phyloP scores from a whole-genome alignment of 2,329 filamentous ascomycete species.

The Mycocentrospora acerina region DNA sequence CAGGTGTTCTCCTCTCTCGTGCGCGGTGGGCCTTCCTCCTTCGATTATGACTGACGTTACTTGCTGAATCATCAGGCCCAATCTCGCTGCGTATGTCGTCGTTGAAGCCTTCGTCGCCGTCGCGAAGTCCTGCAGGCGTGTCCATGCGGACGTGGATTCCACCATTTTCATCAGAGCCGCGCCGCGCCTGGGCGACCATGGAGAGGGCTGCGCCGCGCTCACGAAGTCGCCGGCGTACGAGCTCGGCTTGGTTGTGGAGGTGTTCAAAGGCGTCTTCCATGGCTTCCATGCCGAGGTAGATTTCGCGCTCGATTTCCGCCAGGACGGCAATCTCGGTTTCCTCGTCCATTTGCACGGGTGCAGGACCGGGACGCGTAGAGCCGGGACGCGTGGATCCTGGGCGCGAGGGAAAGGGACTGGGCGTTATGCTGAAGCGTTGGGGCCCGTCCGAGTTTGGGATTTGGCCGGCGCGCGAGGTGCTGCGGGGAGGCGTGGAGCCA shows the following conservation, averaged over 20 bases:
- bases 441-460: slow-evolving; percentile 43
- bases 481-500: slow-evolving; percentile 22
- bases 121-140: slow-evolving; percentile 47
- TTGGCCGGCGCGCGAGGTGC: slow-evolving; percentile 34
- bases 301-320: slow-evolving; percentile 88
- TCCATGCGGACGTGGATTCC: slow-evolving; percentile 49
- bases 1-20: slow-evolving; percentile 69
- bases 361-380: slow-evolving; percentile 47
- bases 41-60: slow-evolving; percentile 74
- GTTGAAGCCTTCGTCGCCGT: slow-evolving; percentile 40
- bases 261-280: slow-evolving; percentile 92
- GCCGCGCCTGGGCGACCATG: slow-evolving; percentile 60
- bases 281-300: slow-evolving; percentile 90
- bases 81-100: slow-evolving; percentile 52
- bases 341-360: slow-evolving; percentile 85
- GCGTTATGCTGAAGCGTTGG: slow-evolving; percentile 44
- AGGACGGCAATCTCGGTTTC: slow-evolving; percentile 89
- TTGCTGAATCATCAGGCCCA: slow-evolving; percentile 77
- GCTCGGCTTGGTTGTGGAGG: slow-evolving; percentile 82
- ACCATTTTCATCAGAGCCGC: slow-evolving; percentile 49
- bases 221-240: slow-evolving; percentile 74
- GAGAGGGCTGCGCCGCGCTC: slow-evolving; percentile 80
- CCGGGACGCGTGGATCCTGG: slow-evolving; percentile 23
- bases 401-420: slow-evolving; percentile 16
- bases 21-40: slow-evolving; percentile 67